Conservation (phyloP, 2,329 filamentous ascomycete species). For the Metarhizium humberi region DNA sequence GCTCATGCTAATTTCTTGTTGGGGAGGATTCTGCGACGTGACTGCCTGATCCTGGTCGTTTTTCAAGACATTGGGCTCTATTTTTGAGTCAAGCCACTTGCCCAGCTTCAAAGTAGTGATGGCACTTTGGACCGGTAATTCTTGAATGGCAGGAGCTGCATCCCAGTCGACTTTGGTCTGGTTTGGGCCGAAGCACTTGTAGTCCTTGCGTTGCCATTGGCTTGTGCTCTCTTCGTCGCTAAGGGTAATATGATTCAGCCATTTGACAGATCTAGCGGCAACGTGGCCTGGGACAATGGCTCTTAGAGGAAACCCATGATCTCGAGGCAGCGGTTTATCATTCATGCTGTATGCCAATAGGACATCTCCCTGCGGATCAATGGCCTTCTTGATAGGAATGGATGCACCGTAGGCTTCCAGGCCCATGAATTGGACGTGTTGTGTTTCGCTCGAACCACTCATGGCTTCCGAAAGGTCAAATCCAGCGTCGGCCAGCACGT, state of each 20-base stretch:
- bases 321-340: conserved; percentile 48
- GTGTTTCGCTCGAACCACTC: conserved; percentile 26
- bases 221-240: conserved; percentile 57
- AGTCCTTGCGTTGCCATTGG: conserved; percentile 58
- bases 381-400: conserved; percentile 48
- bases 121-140: conserved; percentile 59
- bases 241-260: conserved; percentile 54
- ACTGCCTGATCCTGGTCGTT: neutral
- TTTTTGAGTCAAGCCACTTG: conserved; percentile 17
- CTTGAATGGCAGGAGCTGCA: conserved; percentile 53
- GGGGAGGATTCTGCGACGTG: conserved; percentile 4
- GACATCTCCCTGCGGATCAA: conserved; percentile 54
- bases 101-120: conserved; percentile 44
- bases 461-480: conserved; percentile 31
- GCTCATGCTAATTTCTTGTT: conserved; percentile 30
- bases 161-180: conserved; percentile 53
- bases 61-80: neutral
- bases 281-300: conserved; percentile 56
- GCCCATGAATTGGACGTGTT: conserved; percentile 49
- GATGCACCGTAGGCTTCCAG: conserved; percentile 53
- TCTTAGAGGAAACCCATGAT: conserved; percentile 58
- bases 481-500: conserved; percentile 47
- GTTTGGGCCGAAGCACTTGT: conserved; percentile 61
- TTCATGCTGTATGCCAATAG: conserved; percentile 62
- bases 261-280: conserved; percentile 60